Base-by-base conservation (phyloP, 2,329 filamentous ascomycete species). In the Apiospora pterosperma region DNA sequence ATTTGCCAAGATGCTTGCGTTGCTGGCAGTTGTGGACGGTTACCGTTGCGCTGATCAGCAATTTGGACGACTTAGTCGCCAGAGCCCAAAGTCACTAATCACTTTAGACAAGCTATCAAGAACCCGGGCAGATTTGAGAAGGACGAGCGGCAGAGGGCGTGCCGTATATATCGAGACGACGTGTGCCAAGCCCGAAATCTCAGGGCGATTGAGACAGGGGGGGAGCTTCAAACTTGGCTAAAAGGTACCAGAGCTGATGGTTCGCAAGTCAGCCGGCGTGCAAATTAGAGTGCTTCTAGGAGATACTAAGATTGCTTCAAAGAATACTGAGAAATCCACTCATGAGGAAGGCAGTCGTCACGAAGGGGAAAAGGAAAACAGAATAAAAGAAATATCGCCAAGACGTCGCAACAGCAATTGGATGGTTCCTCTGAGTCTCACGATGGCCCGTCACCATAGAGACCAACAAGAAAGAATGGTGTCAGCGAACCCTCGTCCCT, bases 381-480 rank as follows among this genome's bases (percentile, higher is more conserved):
- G 8, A 38, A 60, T 36, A 5, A n/a, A n/a, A 38, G 23, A 11
- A 21, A 36, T 39, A 23, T 36, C n/a, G 58, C 58, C 58, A 60
- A 60, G 58, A 60, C 58, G 36, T 60, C 48, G 28, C 48, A 55
- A 55, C 19, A 19, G 34, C 34, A 60, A 25, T 23, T 36, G 12
- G 34, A 25, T 60, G 58, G 10, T 39, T 38, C 34, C 58, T 39
- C 6, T 28, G 36, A 60, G 23, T 60, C 58, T 60, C 58, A 38
- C 58, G 58, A 60, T 60, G 34, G 23, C 14, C 36, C 58, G 58
- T 60, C 58, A 60, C 58, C 36, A 39, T 60, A 39, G 34, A 60
- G 58, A 60, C 58, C 16, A 28, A 34, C 48, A 31, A n/a, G 44
- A 34, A 55, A 14, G 48, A 55, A 55, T 55, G 48, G 48, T 31